phyloP scores from a whole-genome alignment of 2,329 filamentous ascomycete species.

The Apiospora pterosperma region DNA sequence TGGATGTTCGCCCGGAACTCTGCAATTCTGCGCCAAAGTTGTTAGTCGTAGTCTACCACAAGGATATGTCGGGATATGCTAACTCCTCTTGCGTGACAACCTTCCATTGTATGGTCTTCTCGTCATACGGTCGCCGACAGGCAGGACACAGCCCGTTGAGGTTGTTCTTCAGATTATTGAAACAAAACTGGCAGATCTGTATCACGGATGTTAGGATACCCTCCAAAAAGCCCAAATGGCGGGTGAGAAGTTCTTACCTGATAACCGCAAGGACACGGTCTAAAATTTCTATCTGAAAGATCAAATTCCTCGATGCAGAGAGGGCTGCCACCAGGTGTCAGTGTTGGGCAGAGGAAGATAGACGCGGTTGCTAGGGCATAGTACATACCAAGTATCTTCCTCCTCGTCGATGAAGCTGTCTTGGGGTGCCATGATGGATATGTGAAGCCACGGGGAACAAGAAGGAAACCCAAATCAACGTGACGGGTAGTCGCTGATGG shows the following conservation, averaged over 20 bases:
- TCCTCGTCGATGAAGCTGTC: slow-evolving; percentile 71
- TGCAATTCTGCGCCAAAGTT: slow-evolving; percentile 53
- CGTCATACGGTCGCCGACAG: slow-evolving; percentile 91
- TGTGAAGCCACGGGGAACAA: slow-evolving; percentile 6
- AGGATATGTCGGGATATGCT: neutral
- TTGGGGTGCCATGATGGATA: slow-evolving; percentile 59
- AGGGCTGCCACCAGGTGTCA: slow-evolving; percentile 57
- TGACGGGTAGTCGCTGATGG: neutral
- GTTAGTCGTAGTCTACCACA: neutral
- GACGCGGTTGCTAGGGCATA: slow-evolving; percentile 3
- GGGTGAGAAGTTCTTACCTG: slow-evolving; percentile 60
- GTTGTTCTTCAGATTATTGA: slow-evolving; percentile 98
- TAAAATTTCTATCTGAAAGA: slow-evolving; percentile 94
- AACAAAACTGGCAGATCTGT: slow-evolving; percentile 99
- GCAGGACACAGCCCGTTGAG: slow-evolving; percentile 98
- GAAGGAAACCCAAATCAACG: neutral
- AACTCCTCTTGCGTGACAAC: slow-evolving; percentile 92
- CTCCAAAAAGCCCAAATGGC: slow-evolving; percentile 4
- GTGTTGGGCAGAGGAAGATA: slow-evolving; percentile 16
- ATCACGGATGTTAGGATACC: neutral
- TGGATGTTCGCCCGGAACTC: slow-evolving; percentile 75
- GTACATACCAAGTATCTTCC: slow-evolving; percentile 63
- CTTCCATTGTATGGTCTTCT: slow-evolving; percentile 96
- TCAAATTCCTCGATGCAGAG: slow-evolving; percentile 99
- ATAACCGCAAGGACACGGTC: slow-evolving; percentile 95